A percentile compares a stretch with the other conserved stretches of the same genome.
Evolutionary conservation across 192 early-diverging fungal genomes (phyloP).

Genomic region (Mortierella claussenii): DNA sequence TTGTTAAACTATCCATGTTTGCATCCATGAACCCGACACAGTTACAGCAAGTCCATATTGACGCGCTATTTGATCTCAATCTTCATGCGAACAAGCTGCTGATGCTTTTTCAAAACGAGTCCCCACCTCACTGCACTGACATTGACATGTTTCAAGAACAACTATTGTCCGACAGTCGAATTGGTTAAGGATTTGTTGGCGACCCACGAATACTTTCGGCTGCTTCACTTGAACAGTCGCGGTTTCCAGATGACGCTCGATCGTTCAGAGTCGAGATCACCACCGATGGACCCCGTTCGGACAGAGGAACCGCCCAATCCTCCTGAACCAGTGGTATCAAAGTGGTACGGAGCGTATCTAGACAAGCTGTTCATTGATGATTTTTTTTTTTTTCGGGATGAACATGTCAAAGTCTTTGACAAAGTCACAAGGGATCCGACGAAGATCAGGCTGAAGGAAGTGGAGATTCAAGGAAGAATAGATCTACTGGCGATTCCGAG

Average conservation of each 20-base stretch:
- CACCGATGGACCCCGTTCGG: neutral
- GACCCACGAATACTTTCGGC: neutral
- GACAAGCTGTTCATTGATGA: conserved; percentile 1
- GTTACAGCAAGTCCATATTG: conserved; percentile 7
- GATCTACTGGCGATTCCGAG: neutral
- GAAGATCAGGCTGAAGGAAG: neutral
- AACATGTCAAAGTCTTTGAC: neutral
- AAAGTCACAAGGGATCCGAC: neutral
- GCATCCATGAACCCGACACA: neutral
- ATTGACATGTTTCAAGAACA: neutral
- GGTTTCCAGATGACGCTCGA: conserved; percentile 13
- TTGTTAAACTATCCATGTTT: conserved; percentile 4
- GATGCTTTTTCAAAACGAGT: neutral
- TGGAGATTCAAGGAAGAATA: neutral
- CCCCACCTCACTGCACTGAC: conserved; percentile 2
- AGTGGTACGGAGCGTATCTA: neutral
- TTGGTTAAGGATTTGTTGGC: conserved; percentile 1
- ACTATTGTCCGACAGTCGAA: conserved; percentile 9
- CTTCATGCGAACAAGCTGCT: neutral
- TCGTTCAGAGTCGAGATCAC: conserved; percentile 1
- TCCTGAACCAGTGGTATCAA: neutral
- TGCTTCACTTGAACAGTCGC: conserved; percentile 4
- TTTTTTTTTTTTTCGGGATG: neutral
- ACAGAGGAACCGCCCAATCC: neutral
- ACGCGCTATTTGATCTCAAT: conserved; percentile 17